phyloP scores from a whole-genome alignment of 169 alveolate genomes.

The Cryptosporidium parvum region DNA sequence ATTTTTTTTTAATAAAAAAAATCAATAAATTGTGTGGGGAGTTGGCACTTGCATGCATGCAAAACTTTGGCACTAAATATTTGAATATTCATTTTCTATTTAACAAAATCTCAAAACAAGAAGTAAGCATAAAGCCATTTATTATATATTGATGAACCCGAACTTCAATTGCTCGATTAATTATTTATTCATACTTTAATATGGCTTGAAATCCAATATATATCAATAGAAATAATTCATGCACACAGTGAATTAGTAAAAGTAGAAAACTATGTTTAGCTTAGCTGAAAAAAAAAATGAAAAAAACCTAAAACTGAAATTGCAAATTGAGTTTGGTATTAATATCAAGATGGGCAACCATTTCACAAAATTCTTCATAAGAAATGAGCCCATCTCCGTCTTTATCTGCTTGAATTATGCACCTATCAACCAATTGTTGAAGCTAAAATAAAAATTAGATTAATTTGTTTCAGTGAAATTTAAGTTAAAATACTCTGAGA shows the following conservation, averaged over 20 bases:
- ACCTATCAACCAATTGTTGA: slow-evolving; percentile 96
- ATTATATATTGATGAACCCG: neutral
- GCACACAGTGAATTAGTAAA: neutral
- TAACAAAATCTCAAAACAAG: neutral
- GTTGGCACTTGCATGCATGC: slow-evolving; percentile 5
- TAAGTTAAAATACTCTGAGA: neutral
- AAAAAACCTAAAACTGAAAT: slow-evolving; percentile 39
- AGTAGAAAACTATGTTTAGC: no score
- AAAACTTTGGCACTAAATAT: neutral
- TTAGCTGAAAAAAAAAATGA: neutral
- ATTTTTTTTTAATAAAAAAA: neutral
- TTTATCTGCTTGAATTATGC: slow-evolving; percentile 96
- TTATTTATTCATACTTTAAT: no score
- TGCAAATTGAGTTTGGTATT: slow-evolving; percentile 84
- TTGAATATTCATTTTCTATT: neutral
- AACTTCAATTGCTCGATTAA: no score
- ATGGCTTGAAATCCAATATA: neutral
- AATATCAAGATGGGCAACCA: slow-evolving; percentile 87
- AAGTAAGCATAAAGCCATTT: neutral
- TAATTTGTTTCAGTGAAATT: neutral
- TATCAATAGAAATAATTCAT: neutral
- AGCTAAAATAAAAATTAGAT: slow-evolving; percentile 81
- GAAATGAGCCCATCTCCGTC: slow-evolving; percentile 97
- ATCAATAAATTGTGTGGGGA: neutral
- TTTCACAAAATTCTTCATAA: slow-evolving; percentile 93